These are phyloP conservation scores for Tardiomyces digboiensis DNA, from an alignment of 1,139 yeast species.

Conservation along the genomic window DNA sequence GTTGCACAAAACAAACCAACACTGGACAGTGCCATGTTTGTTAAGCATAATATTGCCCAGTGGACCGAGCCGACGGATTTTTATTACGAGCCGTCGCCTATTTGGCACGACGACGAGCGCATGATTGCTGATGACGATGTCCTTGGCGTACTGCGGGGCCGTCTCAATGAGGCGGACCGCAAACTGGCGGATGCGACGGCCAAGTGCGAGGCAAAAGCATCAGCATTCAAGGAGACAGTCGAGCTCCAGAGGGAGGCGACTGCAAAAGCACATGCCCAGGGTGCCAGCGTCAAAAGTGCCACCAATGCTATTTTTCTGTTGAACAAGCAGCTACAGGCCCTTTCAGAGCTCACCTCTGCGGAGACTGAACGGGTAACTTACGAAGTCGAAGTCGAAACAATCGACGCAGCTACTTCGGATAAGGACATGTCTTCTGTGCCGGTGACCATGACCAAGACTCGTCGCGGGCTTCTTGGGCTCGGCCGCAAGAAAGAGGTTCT, in stretches of 20 bases:
- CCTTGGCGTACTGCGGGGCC: slow-evolving; percentile 51
- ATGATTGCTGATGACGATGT: slow-evolving; percentile 46
- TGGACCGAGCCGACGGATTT: slow-evolving; percentile 90
- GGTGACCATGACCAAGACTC: slow-evolving; percentile 21
- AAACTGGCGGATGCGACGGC: slow-evolving; percentile 23
- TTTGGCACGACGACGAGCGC: slow-evolving; percentile 95
- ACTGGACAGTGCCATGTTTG: slow-evolving; percentile 83
- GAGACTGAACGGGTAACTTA: slow-evolving; percentile 66
- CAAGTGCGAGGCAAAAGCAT: slow-evolving; percentile 16
- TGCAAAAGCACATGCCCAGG: slow-evolving; percentile 1
- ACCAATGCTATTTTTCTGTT: slow-evolving; percentile 32
- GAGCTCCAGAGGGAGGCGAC: slow-evolving; percentile 14
- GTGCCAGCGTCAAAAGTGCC: slow-evolving; percentile 1
- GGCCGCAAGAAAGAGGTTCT: slow-evolving; percentile 18
- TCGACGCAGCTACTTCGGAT: slow-evolving; percentile 79
- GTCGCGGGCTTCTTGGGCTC: slow-evolving; percentile 14
- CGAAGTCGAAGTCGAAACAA: slow-evolving; percentile 86
- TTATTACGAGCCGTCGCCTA: slow-evolving; percentile 76
- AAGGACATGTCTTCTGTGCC: slow-evolving; percentile 28
- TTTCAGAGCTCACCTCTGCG: slow-evolving; percentile 57
- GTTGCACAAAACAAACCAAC: slow-evolving; percentile 64
- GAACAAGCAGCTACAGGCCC: slow-evolving; percentile 41
- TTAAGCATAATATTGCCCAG: slow-evolving; percentile 65
- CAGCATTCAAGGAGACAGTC: slow-evolving; percentile 16
- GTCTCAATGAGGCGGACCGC: slow-evolving; percentile 34